phyloP scores from a whole-genome alignment of 179 eudicot genomes.

The Beta macrorhiza region DNA sequence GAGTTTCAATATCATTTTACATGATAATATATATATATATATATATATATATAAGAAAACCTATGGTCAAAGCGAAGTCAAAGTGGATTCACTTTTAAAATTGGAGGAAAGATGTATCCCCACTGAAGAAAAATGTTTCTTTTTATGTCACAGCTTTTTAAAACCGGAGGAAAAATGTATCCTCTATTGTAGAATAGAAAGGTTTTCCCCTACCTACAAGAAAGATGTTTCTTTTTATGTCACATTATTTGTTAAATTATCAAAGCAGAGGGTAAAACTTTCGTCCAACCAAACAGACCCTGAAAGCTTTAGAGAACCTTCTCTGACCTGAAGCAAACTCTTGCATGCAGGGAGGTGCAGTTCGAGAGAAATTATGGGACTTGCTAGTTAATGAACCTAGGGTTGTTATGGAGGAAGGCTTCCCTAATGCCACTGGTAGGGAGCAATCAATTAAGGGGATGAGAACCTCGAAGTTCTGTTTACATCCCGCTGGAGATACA shows the following conservation, averaged over 20 bases:
- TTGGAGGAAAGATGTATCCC: not conserved
- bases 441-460: constrained; percentile 88
- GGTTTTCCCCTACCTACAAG: not conserved
- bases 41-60: too few species aligned
- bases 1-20: not conserved
- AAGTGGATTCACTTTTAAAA: too few species aligned
- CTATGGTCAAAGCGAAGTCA: too few species aligned
- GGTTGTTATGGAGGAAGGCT: constrained; percentile 92
- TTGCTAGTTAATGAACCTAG: constrained; percentile 61
- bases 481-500: constrained; percentile 97
- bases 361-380: constrained; percentile 84
- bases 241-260: not conserved
- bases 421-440: constrained; percentile 83
- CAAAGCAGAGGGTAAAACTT: too few species aligned
- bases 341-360: constrained; percentile 65
- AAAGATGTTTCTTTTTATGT: not conserved
- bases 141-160: not conserved
- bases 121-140: not conserved
- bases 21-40: too few species aligned
- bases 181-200: too few species aligned
- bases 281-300: not conserved
- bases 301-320: not conserved
- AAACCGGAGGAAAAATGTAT: not conserved
- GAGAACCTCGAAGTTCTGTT: constrained; percentile 84
- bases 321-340: constrained; percentile 4